A percentile compares a stretch with the other conserved stretches of the same genome.
Conservation (phyloP, 2,329 filamentous ascomycete species). For the Claviceps sp. region DNA sequence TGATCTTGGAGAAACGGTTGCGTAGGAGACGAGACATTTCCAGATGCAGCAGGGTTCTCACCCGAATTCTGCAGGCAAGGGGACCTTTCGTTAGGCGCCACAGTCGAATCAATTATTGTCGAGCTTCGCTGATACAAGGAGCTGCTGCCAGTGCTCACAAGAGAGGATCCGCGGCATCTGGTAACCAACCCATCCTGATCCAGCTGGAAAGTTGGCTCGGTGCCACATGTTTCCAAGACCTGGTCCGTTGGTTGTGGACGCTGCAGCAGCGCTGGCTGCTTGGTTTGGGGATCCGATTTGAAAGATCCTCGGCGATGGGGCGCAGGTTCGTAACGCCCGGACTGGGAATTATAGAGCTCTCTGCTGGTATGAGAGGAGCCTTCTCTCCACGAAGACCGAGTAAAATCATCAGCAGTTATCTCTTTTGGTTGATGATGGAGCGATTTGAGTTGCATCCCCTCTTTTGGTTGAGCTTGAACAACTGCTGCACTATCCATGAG, state of each 20-base stretch:
- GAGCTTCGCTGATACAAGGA: constrained; percentile 45
- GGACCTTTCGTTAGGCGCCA: constrained; percentile 30
- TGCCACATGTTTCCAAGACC: constrained; percentile 70
- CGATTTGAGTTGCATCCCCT: constrained; percentile 42
- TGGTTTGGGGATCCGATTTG: constrained; percentile 51
- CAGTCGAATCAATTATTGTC: constrained; percentile 28
- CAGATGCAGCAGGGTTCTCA: constrained; percentile 37
- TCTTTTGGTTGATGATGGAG: constrained; percentile 51
- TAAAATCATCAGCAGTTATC: constrained; percentile 90
- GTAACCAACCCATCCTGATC: constrained; percentile 54
- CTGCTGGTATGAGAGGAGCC: constrained; percentile 46
- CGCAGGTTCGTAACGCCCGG: constrained; percentile 83
- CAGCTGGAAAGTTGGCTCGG: constrained; percentile 68
- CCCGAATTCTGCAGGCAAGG: constrained; percentile 34
- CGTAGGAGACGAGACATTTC: constrained; percentile 4
- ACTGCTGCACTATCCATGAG: constrained; percentile 39
- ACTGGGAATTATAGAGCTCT: constrained; percentile 91
- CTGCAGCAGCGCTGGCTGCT: constrained; percentile 69
- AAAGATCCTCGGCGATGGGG: constrained; percentile 60
- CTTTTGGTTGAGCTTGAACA: constrained; percentile 38
- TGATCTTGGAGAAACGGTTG: constrained; percentile 15
- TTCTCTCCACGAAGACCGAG: constrained; percentile 69
- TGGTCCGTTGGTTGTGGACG: constrained; percentile 50
- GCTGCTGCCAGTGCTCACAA: constrained; percentile 77
- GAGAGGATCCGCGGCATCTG: constrained; percentile 76